These are phyloP conservation scores for Podochytrium sp. DNA, from an alignment of 192 early-diverging fungal species.

Conservation along the genomic window DNA sequence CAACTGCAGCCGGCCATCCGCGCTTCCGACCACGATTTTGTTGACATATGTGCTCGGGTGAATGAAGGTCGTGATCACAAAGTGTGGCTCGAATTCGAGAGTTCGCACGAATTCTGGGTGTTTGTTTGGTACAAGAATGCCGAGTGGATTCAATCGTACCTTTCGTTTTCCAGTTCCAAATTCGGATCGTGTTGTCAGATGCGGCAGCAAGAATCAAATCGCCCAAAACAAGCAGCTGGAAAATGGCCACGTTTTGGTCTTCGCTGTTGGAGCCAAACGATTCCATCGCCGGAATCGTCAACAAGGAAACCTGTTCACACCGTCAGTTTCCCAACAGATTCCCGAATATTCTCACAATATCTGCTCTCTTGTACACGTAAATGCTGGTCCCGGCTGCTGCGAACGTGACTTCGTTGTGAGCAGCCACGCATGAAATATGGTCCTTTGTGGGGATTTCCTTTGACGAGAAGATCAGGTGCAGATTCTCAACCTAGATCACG, in stretches of 20 bases:
- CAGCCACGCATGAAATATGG: constrained; percentile 51
- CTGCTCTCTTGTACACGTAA: constrained; percentile 68
- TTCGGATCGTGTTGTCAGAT: constrained; percentile 77
- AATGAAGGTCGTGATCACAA: constrained; percentile 74
- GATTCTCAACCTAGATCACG: constrained; percentile 6
- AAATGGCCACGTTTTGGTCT: constrained; percentile 51
- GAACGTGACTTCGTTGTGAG: constrained; percentile 73
- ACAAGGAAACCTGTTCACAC: not conserved
- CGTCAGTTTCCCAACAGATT: not conserved
- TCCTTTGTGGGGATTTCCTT: constrained; percentile 18
- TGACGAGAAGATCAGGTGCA: constrained; percentile 24
- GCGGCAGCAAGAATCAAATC: constrained; percentile 74
- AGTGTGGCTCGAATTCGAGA: constrained; percentile 74
- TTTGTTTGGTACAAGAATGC: no score
- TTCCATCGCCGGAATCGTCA: not conserved
- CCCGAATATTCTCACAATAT: constrained; percentile 51
- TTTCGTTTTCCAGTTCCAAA: constrained; percentile 76
- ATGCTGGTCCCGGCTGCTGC: constrained; percentile 70
- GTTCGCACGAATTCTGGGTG: constrained; percentile 71
- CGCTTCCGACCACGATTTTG: constrained; percentile 88
- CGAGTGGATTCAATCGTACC: constrained; percentile 59
- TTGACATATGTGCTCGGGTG: constrained; percentile 98
- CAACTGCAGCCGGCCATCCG: constrained; percentile 86
- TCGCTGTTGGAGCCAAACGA: no score
- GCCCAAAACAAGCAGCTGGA: constrained; percentile 74